These are phyloP conservation scores for Musa balbisiana DNA, from an alignment of 202 grass and related monocot genomes.

Conservation along the genomic window DNA sequence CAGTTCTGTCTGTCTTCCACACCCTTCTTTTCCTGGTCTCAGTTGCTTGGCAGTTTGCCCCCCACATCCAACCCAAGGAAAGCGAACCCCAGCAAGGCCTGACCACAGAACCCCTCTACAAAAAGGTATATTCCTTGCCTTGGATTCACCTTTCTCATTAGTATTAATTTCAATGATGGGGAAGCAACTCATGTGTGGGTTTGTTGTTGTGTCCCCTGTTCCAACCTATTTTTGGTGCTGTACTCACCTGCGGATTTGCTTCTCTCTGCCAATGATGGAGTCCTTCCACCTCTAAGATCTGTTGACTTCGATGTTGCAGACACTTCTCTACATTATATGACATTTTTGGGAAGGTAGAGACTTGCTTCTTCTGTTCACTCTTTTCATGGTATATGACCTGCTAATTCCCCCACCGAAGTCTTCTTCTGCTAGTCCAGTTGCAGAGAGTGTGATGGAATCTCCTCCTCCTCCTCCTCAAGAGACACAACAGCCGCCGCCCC, in stretches of 20 bases:
- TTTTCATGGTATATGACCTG: neutral
- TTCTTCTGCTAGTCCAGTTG: neutral
- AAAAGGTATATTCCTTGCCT: conserved; percentile 1
- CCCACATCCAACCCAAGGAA: too few species aligned
- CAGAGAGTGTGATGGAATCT: neutral
- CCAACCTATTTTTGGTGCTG: neutral
- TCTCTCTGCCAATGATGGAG: neutral
- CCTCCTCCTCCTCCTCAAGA: neutral
- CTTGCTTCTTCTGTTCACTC: neutral
- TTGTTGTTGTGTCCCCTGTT: neutral
- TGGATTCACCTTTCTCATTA: neutral
- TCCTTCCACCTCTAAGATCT: neutral
- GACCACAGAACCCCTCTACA: neutral
- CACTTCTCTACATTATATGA: neutral
- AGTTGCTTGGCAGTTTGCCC: too few species aligned
- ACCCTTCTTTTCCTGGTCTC: too few species aligned
- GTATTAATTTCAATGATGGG: neutral
- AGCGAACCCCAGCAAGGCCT: neutral
- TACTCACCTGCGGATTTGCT: neutral
- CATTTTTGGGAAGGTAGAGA: neutral
- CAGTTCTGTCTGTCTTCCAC: neutral
- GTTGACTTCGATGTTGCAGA: neutral
- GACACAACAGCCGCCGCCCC: neutral
- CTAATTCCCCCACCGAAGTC: neutral
- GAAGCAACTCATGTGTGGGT: neutral